Evolutionary conservation across 345 rosid genomes (phyloP).

Genomic region (Erucastrum elatum): DNA sequence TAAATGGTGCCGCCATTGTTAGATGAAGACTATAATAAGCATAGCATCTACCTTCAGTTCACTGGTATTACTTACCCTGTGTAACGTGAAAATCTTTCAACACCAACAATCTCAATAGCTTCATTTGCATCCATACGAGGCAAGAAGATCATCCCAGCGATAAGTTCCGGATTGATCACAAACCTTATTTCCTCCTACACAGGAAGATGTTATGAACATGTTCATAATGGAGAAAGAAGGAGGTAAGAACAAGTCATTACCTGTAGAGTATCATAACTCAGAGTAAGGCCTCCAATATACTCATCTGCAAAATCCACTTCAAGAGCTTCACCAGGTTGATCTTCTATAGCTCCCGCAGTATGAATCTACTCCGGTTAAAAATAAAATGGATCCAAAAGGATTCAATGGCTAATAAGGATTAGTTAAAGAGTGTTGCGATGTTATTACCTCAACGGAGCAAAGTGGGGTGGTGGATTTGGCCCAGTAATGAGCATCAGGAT

Average conservation of each 20-base stretch:
- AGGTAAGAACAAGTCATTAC: constrained; percentile 36
- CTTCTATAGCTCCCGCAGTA: constrained; percentile 69
- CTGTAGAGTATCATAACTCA: constrained; percentile 64
- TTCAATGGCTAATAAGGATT: constrained; percentile 38
- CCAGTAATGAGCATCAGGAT: constrained; percentile 66
- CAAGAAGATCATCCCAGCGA: constrained; percentile 87
- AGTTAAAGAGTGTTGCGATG: background rate
- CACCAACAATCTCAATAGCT: constrained; percentile 84
- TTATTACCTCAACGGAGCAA: constrained; percentile 75
- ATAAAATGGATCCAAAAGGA: background rate
- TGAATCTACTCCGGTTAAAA: constrained; percentile 48
- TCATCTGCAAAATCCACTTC: constrained; percentile 91
- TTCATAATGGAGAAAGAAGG: background rate
- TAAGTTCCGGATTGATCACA: constrained; percentile 86
- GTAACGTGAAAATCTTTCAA: constrained; percentile 76
- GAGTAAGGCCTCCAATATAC: constrained; percentile 83
- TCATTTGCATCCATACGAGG: constrained; percentile 85
- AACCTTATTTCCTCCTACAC: constrained; percentile 90
- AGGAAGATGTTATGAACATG: background rate
- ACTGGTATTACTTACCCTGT: constrained; percentile 60
- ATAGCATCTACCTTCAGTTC: background rate
- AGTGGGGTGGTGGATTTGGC: constrained; percentile 55
- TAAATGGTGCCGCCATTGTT: constrained; percentile 26
- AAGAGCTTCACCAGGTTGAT: constrained; percentile 60
- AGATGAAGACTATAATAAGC: constrained; percentile 17